A percentile compares a stretch with the other conserved stretches of the same genome.
Conservation (phyloP, 2,329 filamentous ascomycete genomes). For the Chrysoporthe puriensis region DNA sequence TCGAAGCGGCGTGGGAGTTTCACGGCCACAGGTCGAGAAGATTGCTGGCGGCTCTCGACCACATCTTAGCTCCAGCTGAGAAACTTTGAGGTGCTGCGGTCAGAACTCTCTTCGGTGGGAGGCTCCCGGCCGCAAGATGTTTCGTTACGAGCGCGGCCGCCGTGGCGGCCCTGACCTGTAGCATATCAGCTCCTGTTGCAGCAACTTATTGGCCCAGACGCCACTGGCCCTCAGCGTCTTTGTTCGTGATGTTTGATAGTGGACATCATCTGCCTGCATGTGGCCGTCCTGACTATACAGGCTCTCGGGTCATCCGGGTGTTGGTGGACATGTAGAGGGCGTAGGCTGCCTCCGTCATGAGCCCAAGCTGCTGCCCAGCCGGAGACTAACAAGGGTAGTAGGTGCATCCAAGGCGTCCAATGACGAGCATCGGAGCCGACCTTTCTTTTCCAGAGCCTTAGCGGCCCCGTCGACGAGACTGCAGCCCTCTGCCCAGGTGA, state of each 20-base stretch:
- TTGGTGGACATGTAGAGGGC: background rate
- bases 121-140: background rate
- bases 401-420: conserved; percentile 2
- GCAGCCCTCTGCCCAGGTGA: too few species aligned
- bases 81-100: background rate
- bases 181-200: background rate
- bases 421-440: background rate
- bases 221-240: background rate
- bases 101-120: too few species aligned
- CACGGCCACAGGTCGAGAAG: background rate
- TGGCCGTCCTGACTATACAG: background rate
- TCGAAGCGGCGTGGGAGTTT: background rate
- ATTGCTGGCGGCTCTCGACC: background rate
- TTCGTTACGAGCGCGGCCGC: background rate
- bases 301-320: background rate
- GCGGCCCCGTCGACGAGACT: too few species aligned
- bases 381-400: background rate
- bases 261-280: background rate
- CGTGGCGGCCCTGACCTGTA: background rate
- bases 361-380: background rate
- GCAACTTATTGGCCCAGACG: background rate
- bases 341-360: background rate
- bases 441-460: background rate
- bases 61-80: too few species aligned
- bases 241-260: background rate